Evolutionary conservation across 2,329 filamentous ascomycete species (phyloP).

Genomic region (Pseudogymnoascus sp.): DNA sequence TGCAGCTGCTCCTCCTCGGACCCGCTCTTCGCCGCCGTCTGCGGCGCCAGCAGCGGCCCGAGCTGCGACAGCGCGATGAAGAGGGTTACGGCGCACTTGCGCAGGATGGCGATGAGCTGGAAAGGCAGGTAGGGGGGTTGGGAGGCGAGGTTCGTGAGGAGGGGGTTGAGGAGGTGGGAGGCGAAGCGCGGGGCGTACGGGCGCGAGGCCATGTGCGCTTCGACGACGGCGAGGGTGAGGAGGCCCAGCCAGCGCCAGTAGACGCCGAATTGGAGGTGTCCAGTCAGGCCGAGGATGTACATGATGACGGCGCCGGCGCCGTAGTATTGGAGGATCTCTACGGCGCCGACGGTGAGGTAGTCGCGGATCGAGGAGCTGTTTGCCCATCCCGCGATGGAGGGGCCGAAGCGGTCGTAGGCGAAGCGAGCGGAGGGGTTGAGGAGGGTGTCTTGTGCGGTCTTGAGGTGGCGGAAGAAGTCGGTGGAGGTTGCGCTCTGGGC

Average conservation of each 20-base stretch:
- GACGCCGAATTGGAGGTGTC: conserved; percentile 59
- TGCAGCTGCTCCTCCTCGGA: conserved; percentile 42
- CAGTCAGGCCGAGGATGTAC: conserved; percentile 53
- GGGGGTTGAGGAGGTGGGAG: conserved; percentile 36
- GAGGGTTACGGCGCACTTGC: conserved; percentile 67
- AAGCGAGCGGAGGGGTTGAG: conserved; percentile 69
- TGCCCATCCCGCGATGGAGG: conserved; percentile 58
- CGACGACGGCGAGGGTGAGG: conserved; percentile 44
- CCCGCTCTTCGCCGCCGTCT: conserved; percentile 23
- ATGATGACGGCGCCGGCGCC: conserved; percentile 46
- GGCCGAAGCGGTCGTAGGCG: conserved; percentile 84
- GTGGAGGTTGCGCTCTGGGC: conserved; percentile 22
- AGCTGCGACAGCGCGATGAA: conserved; percentile 80
- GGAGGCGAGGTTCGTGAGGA: conserved; percentile 29
- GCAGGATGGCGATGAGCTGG: conserved; percentile 67
- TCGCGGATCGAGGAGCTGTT: conserved; percentile 62
- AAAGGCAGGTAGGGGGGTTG: conserved; percentile 70
- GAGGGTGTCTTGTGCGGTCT: conserved; percentile 74
- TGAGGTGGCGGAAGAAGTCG: conserved; percentile 70
- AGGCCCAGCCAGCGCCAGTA: conserved; percentile 58
- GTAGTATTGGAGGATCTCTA: conserved; percentile 53
- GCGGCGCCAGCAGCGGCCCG: conserved; percentile 51
- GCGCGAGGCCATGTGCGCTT: conserved; percentile 48
- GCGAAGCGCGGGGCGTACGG: conserved; percentile 42
- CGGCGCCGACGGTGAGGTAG: conserved; percentile 61